Evolutionary conservation across 2,329 filamentous ascomycete species (phyloP), one percentile per base, ranked within the genome.

Genomic region (Botryotinia globosa): DNA sequence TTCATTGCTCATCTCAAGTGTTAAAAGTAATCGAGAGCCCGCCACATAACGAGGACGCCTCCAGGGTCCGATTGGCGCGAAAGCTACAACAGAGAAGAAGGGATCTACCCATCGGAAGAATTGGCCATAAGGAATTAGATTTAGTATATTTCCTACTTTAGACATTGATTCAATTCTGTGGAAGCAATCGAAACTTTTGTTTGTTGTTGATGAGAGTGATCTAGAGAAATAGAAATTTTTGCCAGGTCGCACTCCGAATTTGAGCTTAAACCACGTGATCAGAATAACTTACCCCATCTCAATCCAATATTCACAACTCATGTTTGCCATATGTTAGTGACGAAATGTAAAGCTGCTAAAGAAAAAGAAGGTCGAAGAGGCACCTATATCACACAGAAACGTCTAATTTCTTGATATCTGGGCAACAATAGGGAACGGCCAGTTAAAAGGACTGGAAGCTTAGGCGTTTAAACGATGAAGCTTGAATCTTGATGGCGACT

Each of bases 1-100:
- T 56, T 67, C 48, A 18, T 3, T 22, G 25, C 48, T 32, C 45
- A 67, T 9, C 32, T 67, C 65, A 7, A 67, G 34, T 22, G 65
- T 42, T 32, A 67, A 42, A 20, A 67, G 34, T 37, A 67, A 29
- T 56, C 65, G 65, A 54, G 64, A 42, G 20, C 65, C 34, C 42
- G 48, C 64, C 34, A 42, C 5, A 42, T 3, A 42, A 25, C 65
- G 65, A 67, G 65, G 64, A 14, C 7, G 16, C 20, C 16, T 39
- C 29, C 22, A 22, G n/a, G 34, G 2, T 25, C 45, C 48, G n/a
- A 6, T 0, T 67, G 8, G 4, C 5, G 0, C 3, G n/a, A 32
- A 42, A 16, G 7, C 32, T 25, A 67, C 0, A 18, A 42, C 4
- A 25, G 65, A 42, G 8, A 2, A 25, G 20, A 2, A 25, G 20